Evolutionary conservation across 2,329 filamentous ascomycete genomes (phyloP).

Genomic region (Capronia epimyces): DNA sequence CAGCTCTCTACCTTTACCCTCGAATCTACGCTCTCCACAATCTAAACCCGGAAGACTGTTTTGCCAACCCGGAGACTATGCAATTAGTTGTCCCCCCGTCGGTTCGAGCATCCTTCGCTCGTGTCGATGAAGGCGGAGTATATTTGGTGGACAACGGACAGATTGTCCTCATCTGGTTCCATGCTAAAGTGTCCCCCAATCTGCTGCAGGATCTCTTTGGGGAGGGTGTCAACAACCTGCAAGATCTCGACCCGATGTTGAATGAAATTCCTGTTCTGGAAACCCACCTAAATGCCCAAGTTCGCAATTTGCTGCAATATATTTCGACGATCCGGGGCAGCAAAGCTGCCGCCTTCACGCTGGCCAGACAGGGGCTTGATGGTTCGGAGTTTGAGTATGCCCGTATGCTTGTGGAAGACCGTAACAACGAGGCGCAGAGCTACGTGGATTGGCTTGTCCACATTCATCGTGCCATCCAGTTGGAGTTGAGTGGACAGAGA

Average conservation of each 20-base stretch:
- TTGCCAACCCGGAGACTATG: conserved; percentile 78
- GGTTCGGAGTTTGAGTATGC: conserved; percentile 97
- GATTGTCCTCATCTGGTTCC: conserved; percentile 84
- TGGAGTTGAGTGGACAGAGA: conserved; percentile 60
- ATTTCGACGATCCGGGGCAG: conserved; percentile 72
- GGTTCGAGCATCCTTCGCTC: conserved; percentile 76
- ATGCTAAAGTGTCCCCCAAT: conserved; percentile 86
- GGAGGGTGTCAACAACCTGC: conserved; percentile 63
- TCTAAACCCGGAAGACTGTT: conserved; percentile 79
- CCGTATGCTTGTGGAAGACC: conserved; percentile 80
- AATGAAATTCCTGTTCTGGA: conserved; percentile 76
- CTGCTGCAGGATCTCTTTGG: conserved; percentile 87
- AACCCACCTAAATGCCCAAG: conserved; percentile 90
- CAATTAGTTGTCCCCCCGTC: conserved; percentile 77
- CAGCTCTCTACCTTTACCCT: conserved; percentile 90
- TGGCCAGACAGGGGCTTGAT: conserved; percentile 87
- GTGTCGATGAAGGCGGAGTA: conserved; percentile 85
- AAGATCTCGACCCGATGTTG: conserved; percentile 73
- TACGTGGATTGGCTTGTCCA: conserved; percentile 99
- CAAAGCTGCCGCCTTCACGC: conserved; percentile 81
- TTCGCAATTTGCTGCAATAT: conserved; percentile 87
- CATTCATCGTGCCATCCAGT: conserved; percentile 84
- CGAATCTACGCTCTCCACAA: conserved; percentile 90
- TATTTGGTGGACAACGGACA: conserved; percentile 97
- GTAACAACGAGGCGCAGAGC: conserved; percentile 95